Base-by-base conservation (phyloP, 1,139 yeast species). In the Geotrichum fermentans region DNA sequence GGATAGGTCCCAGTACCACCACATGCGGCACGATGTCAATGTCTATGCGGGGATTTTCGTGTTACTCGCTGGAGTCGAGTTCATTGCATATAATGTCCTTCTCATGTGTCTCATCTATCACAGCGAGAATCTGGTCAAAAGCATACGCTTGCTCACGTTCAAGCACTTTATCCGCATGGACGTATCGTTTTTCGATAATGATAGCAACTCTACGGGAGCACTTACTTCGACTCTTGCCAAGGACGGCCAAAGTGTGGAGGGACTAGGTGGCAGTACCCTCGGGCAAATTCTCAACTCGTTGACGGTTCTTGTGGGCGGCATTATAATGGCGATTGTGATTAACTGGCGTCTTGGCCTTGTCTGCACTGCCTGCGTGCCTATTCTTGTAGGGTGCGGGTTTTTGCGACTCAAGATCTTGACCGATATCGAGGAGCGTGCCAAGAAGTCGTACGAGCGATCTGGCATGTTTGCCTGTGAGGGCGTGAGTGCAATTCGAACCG, bases 251-350 rank as follows among this genome's bases (percentile, higher is more conserved):
- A 79, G 86, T 37, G 90, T 89, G 22, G 80, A 86, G 52, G 89
- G 89, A 59, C 75, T 88, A 37, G 84, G 94, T 39, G 97, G 92
- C 63, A 95, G 96, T 24, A 82, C 86, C 41, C 75, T 94, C 51
- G 87, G 95, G 14, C 71, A 84, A 4, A 78, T 89, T 46, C 77
- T 85, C 55, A 95, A 95, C 18, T 72, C 78, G 16, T 78, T 86
- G 2, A 88, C 94, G 38, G 72, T 80, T 24, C 76, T 89, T 1
- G 80, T 69, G 40, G 73, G 70, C 78, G 90, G 94, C 80, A 92
- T 80, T 78, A 61, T 76, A 73, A 60, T 84, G 79, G 52, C 87
- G 80, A 49, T 79, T 82, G 72, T 82, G 73, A 64, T 73, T 80
- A 61, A 82, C 82, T 38, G 75, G 87, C 43, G 80, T 79, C 54